Evolutionary conservation across 805 yeast genomes (phyloP), one percentile per base, ranked within the genome.

Genomic region (Wickerhamomyces pijperi): DNA sequence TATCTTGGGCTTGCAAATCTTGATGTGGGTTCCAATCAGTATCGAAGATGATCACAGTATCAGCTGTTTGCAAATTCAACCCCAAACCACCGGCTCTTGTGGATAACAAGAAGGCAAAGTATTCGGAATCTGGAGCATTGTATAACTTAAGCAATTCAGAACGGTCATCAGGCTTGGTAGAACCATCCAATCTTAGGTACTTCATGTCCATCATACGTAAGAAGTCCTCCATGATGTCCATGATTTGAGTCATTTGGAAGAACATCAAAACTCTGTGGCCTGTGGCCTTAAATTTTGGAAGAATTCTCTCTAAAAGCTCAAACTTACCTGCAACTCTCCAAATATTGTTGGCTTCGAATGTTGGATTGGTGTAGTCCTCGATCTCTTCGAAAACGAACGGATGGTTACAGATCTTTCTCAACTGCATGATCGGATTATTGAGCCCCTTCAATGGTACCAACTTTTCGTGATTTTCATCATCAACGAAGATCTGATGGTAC

Each of bases 1-100:
- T 71, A 60, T 83, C 94, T 60, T 83, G 94, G 1, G 92, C 94
- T 58, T 83, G 94, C 54, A 83, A 72, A 75, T 83, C 94, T 60
- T 83, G 94, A 63, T 83, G 94, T 8, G 94, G 94, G 55, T 83
- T 83, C 94, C 94, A 83, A 63, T 83, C 94, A 14, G 90, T 81
- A 58, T 83, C 94, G 56, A 82, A 83, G 46, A 83, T 83, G 46
- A 83, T 76, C 42, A 83, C 94, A 0, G 94, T 83, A 56, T 83
- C 94, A 3, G 94, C 94, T 19, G 88, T 82, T 63, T 83, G 94
- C 57, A 83, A 73, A 59, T 83, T 83, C 53, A 83, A 69, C 54
- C 94, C 94, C 51, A 83, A 72, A 47, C 94, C 94, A 70, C 94
- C 94, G 39, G 94, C 94, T 68, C 94, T 77, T 0, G 94, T 83